phyloP scores from a whole-genome alignment of 768 basidiomycete species.

The Gymnopilus junonius region DNA sequence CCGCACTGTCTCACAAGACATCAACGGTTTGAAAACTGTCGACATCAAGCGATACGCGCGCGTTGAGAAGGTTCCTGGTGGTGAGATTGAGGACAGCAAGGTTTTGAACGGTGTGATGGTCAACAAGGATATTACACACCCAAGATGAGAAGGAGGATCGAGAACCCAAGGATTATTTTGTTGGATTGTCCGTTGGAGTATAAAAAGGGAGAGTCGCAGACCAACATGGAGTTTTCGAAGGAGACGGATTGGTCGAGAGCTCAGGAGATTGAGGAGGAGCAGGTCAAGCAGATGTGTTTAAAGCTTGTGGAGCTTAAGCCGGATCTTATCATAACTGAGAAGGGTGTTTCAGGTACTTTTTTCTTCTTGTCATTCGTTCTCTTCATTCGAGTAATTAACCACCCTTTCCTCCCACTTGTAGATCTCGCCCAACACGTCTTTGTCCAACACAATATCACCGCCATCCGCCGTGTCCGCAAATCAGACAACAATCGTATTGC shows the following conservation, averaged over 20 bases:
- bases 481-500: conserved; percentile 99
- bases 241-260: conserved; percentile 93
- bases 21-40: conserved; percentile 80
- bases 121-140: conserved; percentile 99
- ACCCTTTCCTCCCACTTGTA: conserved; percentile 31
- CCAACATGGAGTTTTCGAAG: conserved; percentile 97
- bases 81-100: conserved; percentile 91
- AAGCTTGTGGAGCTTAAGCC: conserved; percentile 93
- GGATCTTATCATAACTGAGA: conserved; percentile 94
- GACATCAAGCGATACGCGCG: conserved; percentile 98
- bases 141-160: conserved; percentile 91
- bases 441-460: conserved; percentile 86
- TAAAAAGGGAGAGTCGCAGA: conserved; percentile 98
- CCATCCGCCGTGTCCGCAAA: conserved; percentile 95
- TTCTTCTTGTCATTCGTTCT: not conserved
- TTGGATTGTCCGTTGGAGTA: conserved; percentile 97
- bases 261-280: conserved; percentile 96
- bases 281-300: conserved; percentile 86
- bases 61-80: conserved; percentile 97
- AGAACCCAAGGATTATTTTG: conserved; percentile 85
- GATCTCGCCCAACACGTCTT: conserved; percentile 95
- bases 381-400: not conserved
- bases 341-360: conserved; percentile 89
- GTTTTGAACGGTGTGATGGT: conserved; percentile 94
- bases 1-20: conserved; percentile 81